Evolutionary conservation across 495 filamentous ascomycete species (phyloP).

Genomic region (Aspergillus kassunensis): DNA sequence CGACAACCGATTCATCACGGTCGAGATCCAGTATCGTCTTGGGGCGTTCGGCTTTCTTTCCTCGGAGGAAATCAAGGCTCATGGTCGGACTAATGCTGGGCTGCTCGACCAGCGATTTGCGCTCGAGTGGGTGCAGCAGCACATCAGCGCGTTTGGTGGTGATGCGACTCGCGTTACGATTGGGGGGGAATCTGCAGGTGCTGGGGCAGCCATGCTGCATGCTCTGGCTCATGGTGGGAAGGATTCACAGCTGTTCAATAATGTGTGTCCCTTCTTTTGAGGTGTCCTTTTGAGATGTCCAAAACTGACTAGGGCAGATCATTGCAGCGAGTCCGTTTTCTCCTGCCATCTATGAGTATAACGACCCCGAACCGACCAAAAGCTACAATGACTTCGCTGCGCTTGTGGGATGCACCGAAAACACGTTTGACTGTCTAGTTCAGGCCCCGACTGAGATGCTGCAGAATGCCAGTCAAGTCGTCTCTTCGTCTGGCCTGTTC

Average conservation of each 20-base stretch:
- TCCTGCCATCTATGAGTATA: constrained; percentile 47
- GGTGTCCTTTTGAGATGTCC: neutral
- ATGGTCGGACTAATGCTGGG: constrained; percentile 52
- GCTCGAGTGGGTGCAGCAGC: constrained; percentile 56
- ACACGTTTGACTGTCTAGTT: constrained; percentile 54
- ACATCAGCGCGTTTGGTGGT: constrained; percentile 48
- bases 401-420: constrained; percentile 44
- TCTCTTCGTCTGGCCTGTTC: constrained; percentile 42
- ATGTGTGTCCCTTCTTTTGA: constrained; percentile 9
- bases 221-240: constrained; percentile 48
- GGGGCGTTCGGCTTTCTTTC: constrained; percentile 66
- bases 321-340: constrained; percentile 52
- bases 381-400: constrained; percentile 54
- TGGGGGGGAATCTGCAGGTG: constrained; percentile 24
- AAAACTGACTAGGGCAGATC: constrained; percentile 23
- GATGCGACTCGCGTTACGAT: constrained; percentile 28
- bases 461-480: constrained; percentile 51
- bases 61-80: constrained; percentile 45
- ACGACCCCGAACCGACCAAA: constrained; percentile 47
- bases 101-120: constrained; percentile 60
- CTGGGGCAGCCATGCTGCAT: constrained; percentile 48
- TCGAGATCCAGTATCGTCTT: constrained; percentile 70
- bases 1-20: constrained; percentile 55
- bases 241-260: constrained; percentile 16
- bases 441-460: constrained; percentile 44